Evolutionary conservation across 257 asterid genomes (phyloP), one percentile per base, ranked within the genome.

Genomic region (Ocimum tenuiflorum): DNA sequence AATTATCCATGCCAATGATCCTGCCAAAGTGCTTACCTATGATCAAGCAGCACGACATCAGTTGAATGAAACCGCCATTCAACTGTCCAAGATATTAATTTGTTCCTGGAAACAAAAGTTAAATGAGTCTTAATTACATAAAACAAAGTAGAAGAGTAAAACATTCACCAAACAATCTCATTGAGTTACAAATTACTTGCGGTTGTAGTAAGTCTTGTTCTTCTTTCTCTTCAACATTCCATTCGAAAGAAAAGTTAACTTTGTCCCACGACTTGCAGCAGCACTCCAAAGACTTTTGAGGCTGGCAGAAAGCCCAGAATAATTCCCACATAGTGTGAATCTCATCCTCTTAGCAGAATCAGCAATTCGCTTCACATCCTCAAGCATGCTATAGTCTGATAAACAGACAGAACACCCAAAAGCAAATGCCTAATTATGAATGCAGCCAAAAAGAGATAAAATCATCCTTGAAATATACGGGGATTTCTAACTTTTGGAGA

Each of bases 1-100:
- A 49, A 33, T 4, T 43, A 11, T 50, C 31, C 52, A 20, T 36
- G 24, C 4, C 68, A 49, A 43, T 51, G 18, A 35, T 51, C 41
- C 50, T 20, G 29, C 27, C 43, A 66, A 73, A 51, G 20, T 19
- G 71, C 84, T 92, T 70, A 92, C 99, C 97, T 86, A 14, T 92
- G 94, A 71, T 92, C 91, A 53, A 77, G 75, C 46, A 87, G 56
- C 62, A 80, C 91, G 45, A 83, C 81, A 70, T 86, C 87, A 10
- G 95, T 87, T 19, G 81, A 80, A 82, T 85, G 82, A 80, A 92
- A 92, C 14, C 78, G 84, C 99, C 96, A 92, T 63, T 89, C 97
- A 17, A 86, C 73, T 12, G 96, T 92, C 97, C 99, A 92, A n/a
- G 86, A 82, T 79, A 92, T 88, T 58, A 62, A 73, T 41, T 86